These are phyloP conservation scores for Talaromyces liani DNA, from an alignment of 495 filamentous ascomycete species.

Conservation along the genomic window DNA sequence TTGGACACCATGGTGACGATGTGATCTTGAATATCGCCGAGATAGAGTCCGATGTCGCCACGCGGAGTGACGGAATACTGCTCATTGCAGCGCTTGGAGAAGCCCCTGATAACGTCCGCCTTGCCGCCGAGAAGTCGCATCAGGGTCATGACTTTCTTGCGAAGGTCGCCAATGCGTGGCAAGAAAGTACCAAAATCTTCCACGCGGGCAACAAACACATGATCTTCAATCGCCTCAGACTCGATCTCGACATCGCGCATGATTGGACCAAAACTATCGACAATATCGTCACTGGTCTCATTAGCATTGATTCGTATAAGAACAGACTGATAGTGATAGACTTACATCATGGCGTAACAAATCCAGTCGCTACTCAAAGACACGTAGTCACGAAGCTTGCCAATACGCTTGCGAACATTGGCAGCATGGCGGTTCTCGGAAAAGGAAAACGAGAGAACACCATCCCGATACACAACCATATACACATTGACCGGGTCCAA, in stretches of 20 bases:
- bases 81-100: slow-evolving; percentile 96
- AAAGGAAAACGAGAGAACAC: slow-evolving; percentile 90
- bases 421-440: slow-evolving; percentile 72
- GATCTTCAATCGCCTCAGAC: slow-evolving; percentile 89
- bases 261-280: slow-evolving; percentile 86
- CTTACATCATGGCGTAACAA: slow-evolving; percentile 95
- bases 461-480: slow-evolving; percentile 93
- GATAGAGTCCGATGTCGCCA: slow-evolving; percentile 91
- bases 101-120: slow-evolving; percentile 93
- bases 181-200: slow-evolving; percentile 84
- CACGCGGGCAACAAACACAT: slow-evolving; percentile 81
- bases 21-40: slow-evolving; percentile 97
- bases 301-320: slow-evolving; percentile 2
- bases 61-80: slow-evolving; percentile 90
- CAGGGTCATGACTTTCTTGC: slow-evolving; percentile 89
- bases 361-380: slow-evolving; percentile 94
- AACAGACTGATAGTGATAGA: slow-evolving; percentile 9
- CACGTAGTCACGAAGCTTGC: slow-evolving; percentile 87
- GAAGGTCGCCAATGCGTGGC: slow-evolving; percentile 77
- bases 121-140: slow-evolving; percentile 93
- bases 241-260: slow-evolving; percentile 80
- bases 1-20: slow-evolving; percentile 99
- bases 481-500: slow-evolving; percentile 93
- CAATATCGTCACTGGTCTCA: slow-evolving; percentile 75
- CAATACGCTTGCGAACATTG: slow-evolving; percentile 86